phyloP scores from a whole-genome alignment of 2,329 filamentous ascomycete genomes.

The Mycosphaerella arachidis region DNA sequence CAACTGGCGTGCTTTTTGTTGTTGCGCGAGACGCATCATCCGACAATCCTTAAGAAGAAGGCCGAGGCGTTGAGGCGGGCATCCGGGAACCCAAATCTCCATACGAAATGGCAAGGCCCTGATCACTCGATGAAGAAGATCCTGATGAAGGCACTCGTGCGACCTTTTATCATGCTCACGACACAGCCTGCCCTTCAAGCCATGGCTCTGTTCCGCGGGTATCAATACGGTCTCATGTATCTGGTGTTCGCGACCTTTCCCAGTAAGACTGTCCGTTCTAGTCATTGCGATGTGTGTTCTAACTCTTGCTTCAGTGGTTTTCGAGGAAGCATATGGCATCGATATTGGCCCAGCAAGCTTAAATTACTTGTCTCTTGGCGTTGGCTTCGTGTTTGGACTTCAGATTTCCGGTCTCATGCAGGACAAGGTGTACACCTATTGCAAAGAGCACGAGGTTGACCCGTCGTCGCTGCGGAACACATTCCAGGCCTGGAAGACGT shows the following conservation, averaged over 20 bases:
- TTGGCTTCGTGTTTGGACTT: constrained; percentile 51
- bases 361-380: constrained; percentile 25
- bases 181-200: constrained; percentile 24
- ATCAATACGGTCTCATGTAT: constrained; percentile 26
- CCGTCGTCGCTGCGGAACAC: constrained; percentile 16
- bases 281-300: no score
- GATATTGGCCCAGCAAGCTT: constrained; percentile 20
- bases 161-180: constrained; percentile 26
- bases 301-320: constrained; percentile 6
- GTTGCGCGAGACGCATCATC: constrained; percentile 60
- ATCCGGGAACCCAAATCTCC: constrained; percentile 21
- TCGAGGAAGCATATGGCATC: constrained; percentile 23
- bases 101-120: constrained; percentile 23
- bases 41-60: constrained; percentile 56
- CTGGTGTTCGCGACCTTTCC: constrained; percentile 25
- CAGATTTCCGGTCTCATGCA: constrained; percentile 23
- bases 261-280: not conserved
- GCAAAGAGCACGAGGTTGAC: constrained; percentile 20
- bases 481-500: constrained; percentile 10
- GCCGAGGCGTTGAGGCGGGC: constrained; percentile 48
- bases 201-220: constrained; percentile 24
- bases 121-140: constrained; percentile 23
- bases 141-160: constrained; percentile 23
- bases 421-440: constrained; percentile 22
- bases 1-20: constrained; percentile 68